Evolutionary conservation across 2,329 filamentous ascomycete species (phyloP).

Genomic region (Huntiella savannae): DNA sequence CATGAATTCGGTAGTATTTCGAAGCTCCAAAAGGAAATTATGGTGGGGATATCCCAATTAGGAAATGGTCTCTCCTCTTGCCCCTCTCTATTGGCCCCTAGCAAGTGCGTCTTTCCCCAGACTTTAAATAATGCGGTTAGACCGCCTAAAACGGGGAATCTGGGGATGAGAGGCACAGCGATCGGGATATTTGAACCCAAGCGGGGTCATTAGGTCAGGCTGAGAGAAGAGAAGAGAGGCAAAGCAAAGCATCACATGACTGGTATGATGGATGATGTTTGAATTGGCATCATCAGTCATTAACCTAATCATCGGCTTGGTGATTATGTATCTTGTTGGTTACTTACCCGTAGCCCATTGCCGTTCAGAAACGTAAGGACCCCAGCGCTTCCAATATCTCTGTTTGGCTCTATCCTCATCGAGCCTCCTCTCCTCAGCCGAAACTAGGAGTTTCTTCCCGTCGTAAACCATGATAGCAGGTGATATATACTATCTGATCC

Average conservation of each 20-base stretch:
- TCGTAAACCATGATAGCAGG: constrained; percentile 59
- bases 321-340: too few relatives aligned
- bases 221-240: constrained; percentile 2
- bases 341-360: constrained; percentile 79
- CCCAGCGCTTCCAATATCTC: constrained; percentile 98
- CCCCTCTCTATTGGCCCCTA: neutral
- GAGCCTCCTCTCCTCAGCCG: constrained; percentile 76
- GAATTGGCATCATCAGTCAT: too few relatives aligned
- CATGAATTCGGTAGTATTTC: too few relatives aligned
- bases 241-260: neutral
- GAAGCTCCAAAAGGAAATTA: too few relatives aligned
- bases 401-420: constrained; percentile 63
- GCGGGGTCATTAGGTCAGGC: neutral
- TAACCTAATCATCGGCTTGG: too few relatives aligned
- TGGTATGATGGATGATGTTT: too few relatives aligned
- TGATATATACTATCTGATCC: constrained; percentile 1
- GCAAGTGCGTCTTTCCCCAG: neutral
- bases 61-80: constrained; percentile 7
- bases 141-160: too few relatives aligned
- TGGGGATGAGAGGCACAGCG: too few relatives aligned
- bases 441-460: constrained; percentile 71
- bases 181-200: too few relatives aligned
- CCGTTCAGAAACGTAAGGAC: constrained; percentile 78
- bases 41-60: constrained; percentile 9
- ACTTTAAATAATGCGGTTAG: too few relatives aligned